Evolutionary conservation across 345 rosid species (phyloP).

Genomic region (Microcos paniculata): DNA sequence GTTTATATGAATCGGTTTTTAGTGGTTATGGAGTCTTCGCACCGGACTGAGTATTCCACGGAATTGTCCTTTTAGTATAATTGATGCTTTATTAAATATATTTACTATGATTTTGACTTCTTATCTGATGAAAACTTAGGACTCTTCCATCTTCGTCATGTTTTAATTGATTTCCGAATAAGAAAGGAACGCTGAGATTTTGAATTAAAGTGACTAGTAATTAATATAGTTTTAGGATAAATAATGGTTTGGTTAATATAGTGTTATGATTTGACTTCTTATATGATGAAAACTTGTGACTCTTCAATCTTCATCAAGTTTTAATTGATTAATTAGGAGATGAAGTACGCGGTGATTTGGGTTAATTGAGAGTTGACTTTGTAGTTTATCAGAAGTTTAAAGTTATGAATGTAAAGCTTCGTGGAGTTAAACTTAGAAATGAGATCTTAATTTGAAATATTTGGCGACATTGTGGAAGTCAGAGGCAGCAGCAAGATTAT

Average conservation of each 20-base stretch:
- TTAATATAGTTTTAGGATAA: background rate
- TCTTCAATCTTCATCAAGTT: background rate
- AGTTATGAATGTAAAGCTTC: background rate
- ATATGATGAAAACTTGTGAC: background rate
- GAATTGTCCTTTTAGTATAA: background rate
- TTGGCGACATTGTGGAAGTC: background rate
- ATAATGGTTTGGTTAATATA: background rate
- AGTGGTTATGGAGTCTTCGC: background rate
- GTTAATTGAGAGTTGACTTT: background rate
- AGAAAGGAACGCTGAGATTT: background rate
- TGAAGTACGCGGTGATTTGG: background rate
- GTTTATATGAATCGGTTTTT: background rate
- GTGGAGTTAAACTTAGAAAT: background rate
- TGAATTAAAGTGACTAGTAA: too few species aligned
- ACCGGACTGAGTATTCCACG: background rate
- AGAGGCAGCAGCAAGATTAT: background rate
- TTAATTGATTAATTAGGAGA: background rate
- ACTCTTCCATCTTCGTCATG: background rate
- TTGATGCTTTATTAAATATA: background rate
- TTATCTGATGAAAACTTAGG: background rate
- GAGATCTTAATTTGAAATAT: background rate
- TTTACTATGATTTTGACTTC: background rate
- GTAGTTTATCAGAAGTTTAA: background rate
- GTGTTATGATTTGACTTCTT: background rate
- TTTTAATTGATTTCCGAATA: background rate